Conservation (phyloP, 2,329 filamentous ascomycete species). For the Chaetoscypha palmicola region DNA sequence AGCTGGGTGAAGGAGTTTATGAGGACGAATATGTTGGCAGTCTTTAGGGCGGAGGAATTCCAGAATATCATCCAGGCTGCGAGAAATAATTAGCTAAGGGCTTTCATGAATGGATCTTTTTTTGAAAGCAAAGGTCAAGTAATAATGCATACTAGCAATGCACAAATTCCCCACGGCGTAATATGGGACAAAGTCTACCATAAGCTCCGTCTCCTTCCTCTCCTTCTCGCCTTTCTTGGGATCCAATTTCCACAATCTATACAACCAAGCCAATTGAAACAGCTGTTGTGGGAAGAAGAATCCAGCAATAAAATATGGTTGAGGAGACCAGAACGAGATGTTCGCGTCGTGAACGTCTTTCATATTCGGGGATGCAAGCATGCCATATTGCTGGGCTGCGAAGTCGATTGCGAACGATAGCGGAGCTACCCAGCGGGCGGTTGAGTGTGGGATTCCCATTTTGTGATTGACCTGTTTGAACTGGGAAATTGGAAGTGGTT, state of each 20-base stretch:
- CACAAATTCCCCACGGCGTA: conserved; percentile 51
- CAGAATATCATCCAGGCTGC: conserved; percentile 55
- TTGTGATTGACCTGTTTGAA: background rate
- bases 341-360: conserved; percentile 51
- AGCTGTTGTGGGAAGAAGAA: conserved; percentile 58
- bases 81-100: background rate
- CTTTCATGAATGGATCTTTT: too few species aligned
- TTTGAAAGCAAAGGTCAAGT: too few species aligned
- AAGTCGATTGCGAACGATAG: conserved; percentile 50
- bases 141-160: conserved; percentile 50
- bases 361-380: conserved; percentile 51
- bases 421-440: conserved; percentile 47
- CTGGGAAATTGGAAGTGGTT: background rate
- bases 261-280: conserved; percentile 51
- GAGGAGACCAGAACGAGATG: conserved; percentile 51
- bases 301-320: conserved; percentile 50
- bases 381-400: conserved; percentile 51
- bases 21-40: conserved; percentile 48
- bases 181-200: conserved; percentile 48
- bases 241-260: conserved; percentile 45
- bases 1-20: conserved; percentile 50
- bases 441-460: conserved; percentile 48
- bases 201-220: conserved; percentile 38
- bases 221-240: conserved; percentile 33
- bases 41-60: conserved; percentile 45